phyloP scores from a whole-genome alignment of 306 rosid genomes.

The Ormosia emarginata region DNA sequence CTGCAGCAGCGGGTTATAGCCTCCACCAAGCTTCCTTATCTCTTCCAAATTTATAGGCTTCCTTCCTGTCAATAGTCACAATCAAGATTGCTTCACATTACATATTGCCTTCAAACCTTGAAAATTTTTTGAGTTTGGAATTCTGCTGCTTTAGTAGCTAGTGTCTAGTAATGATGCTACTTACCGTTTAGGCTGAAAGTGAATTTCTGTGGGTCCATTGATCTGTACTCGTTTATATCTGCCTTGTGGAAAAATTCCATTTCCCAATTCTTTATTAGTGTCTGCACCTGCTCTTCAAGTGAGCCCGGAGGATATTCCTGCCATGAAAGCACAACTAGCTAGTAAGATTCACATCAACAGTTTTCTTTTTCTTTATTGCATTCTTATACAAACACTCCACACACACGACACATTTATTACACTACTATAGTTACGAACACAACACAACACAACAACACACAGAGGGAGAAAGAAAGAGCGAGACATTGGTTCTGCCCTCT shows the following conservation, averaged over 20 bases:
- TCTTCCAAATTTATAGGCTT: conserved; percentile 39
- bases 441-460: too few species aligned
- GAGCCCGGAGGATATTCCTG: conserved; percentile 68
- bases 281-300: conserved; percentile 59
- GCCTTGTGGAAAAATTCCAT: conserved; percentile 56
- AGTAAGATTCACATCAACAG: background rate
- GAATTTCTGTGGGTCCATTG: conserved; percentile 44
- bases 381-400: too few species aligned
- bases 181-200: conserved; percentile 58
- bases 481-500: conserved; percentile 59
- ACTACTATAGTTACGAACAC: too few species aligned
- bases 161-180: too few species aligned
- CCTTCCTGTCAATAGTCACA: conserved; percentile 36
- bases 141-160: too few species aligned
- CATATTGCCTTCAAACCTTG: background rate
- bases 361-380: too few species aligned
- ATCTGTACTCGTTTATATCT: conserved; percentile 26
- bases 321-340: background rate
- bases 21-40: conserved; percentile 54
- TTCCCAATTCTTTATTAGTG: conserved; percentile 55
- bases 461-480: background rate
- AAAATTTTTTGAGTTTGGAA: background rate
- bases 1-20: conserved; percentile 51
- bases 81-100: background rate
- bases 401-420: background rate